Evolutionary conservation across 2,329 filamentous ascomycete genomes (phyloP), one percentile per base, ranked within the genome.

Genomic region (Ceratocystis alfenasii): DNA sequence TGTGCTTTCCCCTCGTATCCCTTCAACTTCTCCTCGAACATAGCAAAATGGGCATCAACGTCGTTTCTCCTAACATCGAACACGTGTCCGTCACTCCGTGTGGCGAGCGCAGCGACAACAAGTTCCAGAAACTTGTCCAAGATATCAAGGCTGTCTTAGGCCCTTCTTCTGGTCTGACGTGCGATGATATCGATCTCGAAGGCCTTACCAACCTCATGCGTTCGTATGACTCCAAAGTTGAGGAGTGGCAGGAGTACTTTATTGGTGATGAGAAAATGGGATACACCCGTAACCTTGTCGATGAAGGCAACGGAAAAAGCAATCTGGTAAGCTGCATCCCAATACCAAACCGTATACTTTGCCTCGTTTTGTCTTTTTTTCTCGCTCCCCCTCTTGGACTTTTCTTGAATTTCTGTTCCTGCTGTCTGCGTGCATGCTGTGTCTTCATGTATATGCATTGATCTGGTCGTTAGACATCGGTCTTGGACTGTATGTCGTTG

Each of bases 241-340:
- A 78, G 30, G 86, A 92, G 65, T 96, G 92, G 92, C 73, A 77
- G 64, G 80, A 79, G 69, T 96, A 89, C 75, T 89, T 88, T 33
- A 82, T 93, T 70, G 81, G 81, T n/a, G 87, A 95, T 71, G 70
- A 77, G 20, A 85, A 80, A 69, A 80, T 86, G 71, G 82, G 83
- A 1, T 96, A 96, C 74, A 96, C 92, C 12, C 79, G 92, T 65
- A 96, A 96, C 73, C 81, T 96, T 3, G 90, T 96, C 57, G 90
- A 95, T 72, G 87, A 91, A 73, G 90, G 91, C 2, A 96, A 96
- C 71, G 90, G 77, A 67, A 89, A 89, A 75, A 86, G 85, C 72
- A 90, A 90, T 71, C 74, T 90, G 74, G 85, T 88, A 76, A 72
- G 82, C 75, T 57, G 7, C 30, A 59, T n/a, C 55, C 28, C 28